These are phyloP conservation scores for Thinopyrum elongatum DNA, from an alignment of 176 grass and related monocot genomes.

Conservation along the genomic window DNA sequence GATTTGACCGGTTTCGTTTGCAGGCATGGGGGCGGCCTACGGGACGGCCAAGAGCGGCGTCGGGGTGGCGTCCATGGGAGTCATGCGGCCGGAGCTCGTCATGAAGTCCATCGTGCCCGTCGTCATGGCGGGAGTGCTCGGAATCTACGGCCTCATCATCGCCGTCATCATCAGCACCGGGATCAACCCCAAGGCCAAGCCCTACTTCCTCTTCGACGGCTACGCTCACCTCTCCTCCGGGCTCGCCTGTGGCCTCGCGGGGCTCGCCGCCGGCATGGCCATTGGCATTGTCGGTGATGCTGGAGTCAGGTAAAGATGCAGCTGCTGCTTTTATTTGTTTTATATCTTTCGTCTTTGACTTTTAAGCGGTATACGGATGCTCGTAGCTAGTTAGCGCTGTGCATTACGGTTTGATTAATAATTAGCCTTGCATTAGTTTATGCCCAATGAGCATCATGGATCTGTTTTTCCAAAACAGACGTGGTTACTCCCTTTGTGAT, in stretches of 20 bases:
- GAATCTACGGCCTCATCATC: constrained; percentile 95
- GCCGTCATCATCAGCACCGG: constrained; percentile 96
- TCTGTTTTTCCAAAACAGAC: neutral
- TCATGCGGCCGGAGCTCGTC: constrained; percentile 98
- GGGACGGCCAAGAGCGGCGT: constrained; percentile 99
- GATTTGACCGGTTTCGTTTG: neutral
- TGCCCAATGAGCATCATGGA: neutral
- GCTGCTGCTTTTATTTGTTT: neutral
- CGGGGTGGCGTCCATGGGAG: constrained; percentile 96
- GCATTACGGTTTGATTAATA: neutral
- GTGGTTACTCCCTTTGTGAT: neutral
- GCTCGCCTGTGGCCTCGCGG: constrained; percentile 83
- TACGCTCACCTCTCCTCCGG: constrained; percentile 94
- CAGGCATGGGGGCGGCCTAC: constrained; percentile 98
- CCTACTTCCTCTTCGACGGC: constrained; percentile 91
- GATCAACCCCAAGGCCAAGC: constrained; percentile 98
- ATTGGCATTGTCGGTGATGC: constrained; percentile 98
- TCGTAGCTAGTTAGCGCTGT: neutral
- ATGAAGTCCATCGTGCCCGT: constrained; percentile 99
- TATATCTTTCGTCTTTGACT: neutral
- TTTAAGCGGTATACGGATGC: neutral
- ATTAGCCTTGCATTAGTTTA: neutral
- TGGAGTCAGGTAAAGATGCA: constrained; percentile 69
- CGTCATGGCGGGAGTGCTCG: constrained; percentile 98
- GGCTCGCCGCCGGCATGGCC: constrained; percentile 91